These are phyloP conservation scores for Saksenaea oblongispora DNA, from an alignment of 371 early-diverging fungal species.

Conservation along the genomic window DNA sequence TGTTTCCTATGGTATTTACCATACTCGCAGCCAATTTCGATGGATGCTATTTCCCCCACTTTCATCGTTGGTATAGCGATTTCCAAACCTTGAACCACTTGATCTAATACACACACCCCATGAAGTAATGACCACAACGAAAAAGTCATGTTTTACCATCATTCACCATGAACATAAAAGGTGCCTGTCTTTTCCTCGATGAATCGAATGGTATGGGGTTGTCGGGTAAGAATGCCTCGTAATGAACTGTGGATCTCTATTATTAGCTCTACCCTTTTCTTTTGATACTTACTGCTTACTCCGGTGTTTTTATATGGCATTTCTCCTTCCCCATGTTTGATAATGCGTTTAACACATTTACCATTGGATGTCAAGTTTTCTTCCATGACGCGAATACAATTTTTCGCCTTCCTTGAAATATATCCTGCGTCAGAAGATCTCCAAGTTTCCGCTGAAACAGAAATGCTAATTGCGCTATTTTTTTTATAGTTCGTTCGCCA, in stretches of 20 bases:
- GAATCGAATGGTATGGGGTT: conserved; percentile 34
- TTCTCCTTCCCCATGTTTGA: conserved; percentile 25
- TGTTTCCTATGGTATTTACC: conserved; percentile 33
- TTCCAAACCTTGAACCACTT: conserved; percentile 63
- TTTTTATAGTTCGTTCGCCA: too few species aligned
- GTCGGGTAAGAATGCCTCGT: conserved; percentile 26
- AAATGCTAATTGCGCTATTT: too few species aligned
- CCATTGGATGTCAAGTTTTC: conserved; percentile 35
- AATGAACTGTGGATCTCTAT: conserved; percentile 28
- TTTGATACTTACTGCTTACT: conserved; percentile 25
- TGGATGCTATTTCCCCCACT: conserved; percentile 58
- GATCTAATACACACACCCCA: conserved; percentile 30
- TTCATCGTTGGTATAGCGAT: conserved; percentile 62
- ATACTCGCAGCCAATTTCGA: conserved; percentile 56
- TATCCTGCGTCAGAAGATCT: too few species aligned
- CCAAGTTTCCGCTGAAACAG: too few species aligned
- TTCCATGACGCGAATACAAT: not conserved
- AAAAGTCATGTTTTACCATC: conserved; percentile 7
- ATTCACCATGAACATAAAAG: conserved; percentile 10
- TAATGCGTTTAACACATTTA: conserved; percentile 34
- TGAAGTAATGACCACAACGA: not conserved
- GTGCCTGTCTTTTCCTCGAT: conserved; percentile 26
- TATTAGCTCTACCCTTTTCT: not conserved
- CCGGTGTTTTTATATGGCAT: conserved; percentile 19
- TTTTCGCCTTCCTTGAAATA: too few species aligned